Evolutionary conservation across 225 moss, liverwort and hornwort genomes (phyloP).

Genomic region (Rhytidiadelphus loreus): DNA sequence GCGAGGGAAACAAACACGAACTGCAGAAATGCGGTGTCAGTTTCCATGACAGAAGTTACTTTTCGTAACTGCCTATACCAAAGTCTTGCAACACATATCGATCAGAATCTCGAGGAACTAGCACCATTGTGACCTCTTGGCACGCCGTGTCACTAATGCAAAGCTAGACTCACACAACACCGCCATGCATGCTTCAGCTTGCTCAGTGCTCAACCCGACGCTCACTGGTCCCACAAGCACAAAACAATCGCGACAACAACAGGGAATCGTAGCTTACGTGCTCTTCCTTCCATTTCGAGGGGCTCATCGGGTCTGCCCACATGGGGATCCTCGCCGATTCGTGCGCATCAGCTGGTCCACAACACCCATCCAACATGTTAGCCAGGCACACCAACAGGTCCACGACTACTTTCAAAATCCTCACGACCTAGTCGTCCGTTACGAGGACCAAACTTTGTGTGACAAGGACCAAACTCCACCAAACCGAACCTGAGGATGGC

Average conservation of each 20-base stretch:
- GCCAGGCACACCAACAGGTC: not conserved
- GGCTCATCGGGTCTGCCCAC: conserved; percentile 67
- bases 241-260: not conserved
- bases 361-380: not conserved
- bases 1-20: conserved; percentile 78
- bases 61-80: not conserved
- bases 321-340: conserved; percentile 62
- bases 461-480: not conserved
- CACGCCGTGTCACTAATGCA: not conserved
- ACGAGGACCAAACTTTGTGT: not conserved
- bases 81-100: not conserved
- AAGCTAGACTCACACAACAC: not conserved
- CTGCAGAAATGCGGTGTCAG: conserved; percentile 17
- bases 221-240: not conserved
- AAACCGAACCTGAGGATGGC: not conserved
- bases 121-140: not conserved
- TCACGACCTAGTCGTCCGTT: not conserved
- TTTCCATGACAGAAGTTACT: not conserved
- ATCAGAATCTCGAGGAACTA: not conserved
- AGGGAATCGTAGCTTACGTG: conserved; percentile 45
- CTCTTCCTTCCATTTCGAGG: conserved; percentile 91
- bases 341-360: conserved; percentile 44
- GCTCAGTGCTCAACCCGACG: not conserved
- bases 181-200: not conserved
- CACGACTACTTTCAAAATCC: not conserved